Evolutionary conservation across 306 rosid genomes (phyloP), one percentile per base, ranked within the genome.

Genomic region (Acacia crassicarpa): DNA sequence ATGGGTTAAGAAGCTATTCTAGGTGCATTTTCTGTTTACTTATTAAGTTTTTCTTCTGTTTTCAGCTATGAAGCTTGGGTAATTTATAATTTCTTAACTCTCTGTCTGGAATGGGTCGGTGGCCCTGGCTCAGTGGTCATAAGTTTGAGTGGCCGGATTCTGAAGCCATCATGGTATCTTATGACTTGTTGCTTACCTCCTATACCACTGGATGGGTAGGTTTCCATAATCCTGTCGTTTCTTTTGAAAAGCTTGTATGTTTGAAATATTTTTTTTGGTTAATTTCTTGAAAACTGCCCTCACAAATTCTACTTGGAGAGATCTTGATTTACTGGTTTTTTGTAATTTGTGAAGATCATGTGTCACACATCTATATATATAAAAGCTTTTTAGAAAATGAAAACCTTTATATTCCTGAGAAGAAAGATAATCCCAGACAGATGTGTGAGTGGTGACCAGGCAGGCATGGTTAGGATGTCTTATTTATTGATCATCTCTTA

Each of bases 51-150:
- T 53, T 67, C 51, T 79, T 30, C 65, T 75, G 27, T 83, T 87
- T 63, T 89, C 91, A 93, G 98, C 81, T 93, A 93, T 85, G 98
- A 94, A 88, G 98, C 98, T 54, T 94, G 97, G 97, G 97, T 94
- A 81, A 94, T 94, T 59, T 94, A 94, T 83, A 94, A 91, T 81
- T 94, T 94, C 77, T 84, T 94, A 41, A 90, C 98, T 2, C 81
- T 94, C 54, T 94, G 98, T 81, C 89, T 94, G 71, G 97, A 90
- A 77, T 94, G 98, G 98, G 98, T 94, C 87, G 98, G 98, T 82
- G 98, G 98, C 59, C 98, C 98, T 67, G 98, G 98, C 76, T 91
- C 98, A 45, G 98, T 92, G 59, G 98, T 90, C 45, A 83, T 94
- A 80, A 94, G 98, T 85, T 92, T 94, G 85, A 89, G 83, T 33